phyloP scores from a whole-genome alignment of 192 early-diverging fungal genomes.

The Rhizoclosmatium sp. region DNA sequence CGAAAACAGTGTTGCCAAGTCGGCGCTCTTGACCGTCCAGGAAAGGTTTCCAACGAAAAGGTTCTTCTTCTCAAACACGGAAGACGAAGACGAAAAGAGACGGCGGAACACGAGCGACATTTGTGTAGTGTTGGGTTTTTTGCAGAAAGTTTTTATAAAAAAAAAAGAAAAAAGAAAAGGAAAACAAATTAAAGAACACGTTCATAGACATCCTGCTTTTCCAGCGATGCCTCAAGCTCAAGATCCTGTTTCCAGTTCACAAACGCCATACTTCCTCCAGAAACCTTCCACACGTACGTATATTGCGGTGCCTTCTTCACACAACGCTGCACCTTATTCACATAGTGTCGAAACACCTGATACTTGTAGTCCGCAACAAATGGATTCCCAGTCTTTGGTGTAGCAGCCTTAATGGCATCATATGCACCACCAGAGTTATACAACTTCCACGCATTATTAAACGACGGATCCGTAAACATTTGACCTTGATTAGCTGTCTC shows the following conservation, averaged over 20 bases:
- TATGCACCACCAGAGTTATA: background rate
- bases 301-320: background rate
- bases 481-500: background rate
- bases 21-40: conserved; percentile 67
- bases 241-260: too few species aligned
- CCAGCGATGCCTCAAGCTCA: too few species aligned
- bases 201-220: too few species aligned
- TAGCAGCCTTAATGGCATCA: background rate
- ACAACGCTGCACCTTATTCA: background rate
- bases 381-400: background rate
- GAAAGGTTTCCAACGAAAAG: conserved; percentile 77
- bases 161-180: conserved; percentile 13
- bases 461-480: background rate
- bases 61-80: conserved; percentile 40
- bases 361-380: background rate
- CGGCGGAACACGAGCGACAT: conserved; percentile 33
- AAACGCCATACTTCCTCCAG: background rate
- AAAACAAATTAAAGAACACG: background rate
- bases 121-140: conserved; percentile 11
- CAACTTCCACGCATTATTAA: background rate
- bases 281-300: background rate
- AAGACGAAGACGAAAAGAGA: background rate
- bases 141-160: background rate
- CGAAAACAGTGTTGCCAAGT: conserved; percentile 63
- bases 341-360: background rate